These are phyloP conservation scores for Sclerotinia subarctica DNA, from an alignment of 2,329 filamentous ascomycete genomes.

Conservation along the genomic window DNA sequence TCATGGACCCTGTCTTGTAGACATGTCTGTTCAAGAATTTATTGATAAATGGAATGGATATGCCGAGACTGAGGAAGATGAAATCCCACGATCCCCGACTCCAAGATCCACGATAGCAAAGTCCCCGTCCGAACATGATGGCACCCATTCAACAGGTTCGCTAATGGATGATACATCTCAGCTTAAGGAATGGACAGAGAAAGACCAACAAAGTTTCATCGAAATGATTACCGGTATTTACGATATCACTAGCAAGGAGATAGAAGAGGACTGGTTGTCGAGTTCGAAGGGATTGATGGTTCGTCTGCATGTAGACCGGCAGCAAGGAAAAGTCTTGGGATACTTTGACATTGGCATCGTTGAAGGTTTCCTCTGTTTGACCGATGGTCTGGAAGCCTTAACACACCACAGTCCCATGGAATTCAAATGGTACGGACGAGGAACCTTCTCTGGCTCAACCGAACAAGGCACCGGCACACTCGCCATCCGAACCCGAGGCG, in stretches of 20 bases:
- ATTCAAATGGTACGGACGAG: slow-evolving; percentile 2
- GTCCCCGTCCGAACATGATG: neutral
- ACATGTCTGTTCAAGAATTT: slow-evolving; percentile 10
- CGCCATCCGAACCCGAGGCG: neutral
- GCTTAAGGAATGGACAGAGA: neutral
- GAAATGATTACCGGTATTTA: slow-evolving; percentile 7
- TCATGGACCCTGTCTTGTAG: slow-evolving; percentile 6
- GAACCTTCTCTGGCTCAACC: neutral
- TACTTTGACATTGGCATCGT: slow-evolving; percentile 6
- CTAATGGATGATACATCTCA: too few relatives aligned
- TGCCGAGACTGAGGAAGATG: slow-evolving; percentile 14
- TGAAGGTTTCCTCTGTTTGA: neutral
- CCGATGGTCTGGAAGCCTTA: neutral
- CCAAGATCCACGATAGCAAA: neutral
- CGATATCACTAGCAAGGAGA: slow-evolving; percentile 9
- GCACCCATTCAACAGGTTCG: neutral
- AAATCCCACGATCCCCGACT: slow-evolving; percentile 5
- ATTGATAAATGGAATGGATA: slow-evolving; percentile 12
- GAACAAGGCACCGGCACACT: slow-evolving; percentile 2
- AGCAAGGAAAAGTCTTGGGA: neutral
- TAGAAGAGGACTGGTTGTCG: slow-evolving; percentile 1
- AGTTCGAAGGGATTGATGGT: neutral
- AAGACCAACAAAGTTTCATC: neutral
- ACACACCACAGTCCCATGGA: neutral
- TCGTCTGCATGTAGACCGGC: slow-evolving; percentile 8